These are phyloP conservation scores for Mycosphaerella arachidis DNA, from an alignment of 2,329 filamentous ascomycete genomes.

Conservation along the genomic window DNA sequence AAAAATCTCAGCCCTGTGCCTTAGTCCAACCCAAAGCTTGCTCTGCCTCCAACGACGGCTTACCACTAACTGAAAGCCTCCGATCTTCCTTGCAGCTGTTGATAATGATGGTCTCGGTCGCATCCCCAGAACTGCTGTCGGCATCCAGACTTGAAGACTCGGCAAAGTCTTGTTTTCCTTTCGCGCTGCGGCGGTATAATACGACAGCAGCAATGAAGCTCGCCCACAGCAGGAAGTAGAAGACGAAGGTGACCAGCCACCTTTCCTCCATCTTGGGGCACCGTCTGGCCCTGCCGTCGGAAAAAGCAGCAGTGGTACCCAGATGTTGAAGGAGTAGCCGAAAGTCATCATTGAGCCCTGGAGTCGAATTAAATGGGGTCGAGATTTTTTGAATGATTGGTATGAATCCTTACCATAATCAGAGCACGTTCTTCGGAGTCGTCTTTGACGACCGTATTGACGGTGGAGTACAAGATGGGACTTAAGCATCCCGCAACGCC, in stretches of 20 bases:
- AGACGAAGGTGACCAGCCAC: conserved; percentile 9
- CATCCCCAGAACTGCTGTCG: neutral
- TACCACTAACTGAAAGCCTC: neutral
- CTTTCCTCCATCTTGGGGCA: conserved; percentile 8
- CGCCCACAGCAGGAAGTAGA: conserved; percentile 10
- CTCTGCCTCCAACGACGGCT: neutral
- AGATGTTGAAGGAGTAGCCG: conserved; percentile 10
- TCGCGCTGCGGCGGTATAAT: neutral
- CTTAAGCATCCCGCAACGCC: conserved; percentile 4
- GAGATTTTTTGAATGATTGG: neutral
- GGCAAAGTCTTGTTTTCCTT: neutral
- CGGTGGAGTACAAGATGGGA: conserved; percentile 10
- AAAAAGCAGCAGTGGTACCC: conserved; percentile 6
- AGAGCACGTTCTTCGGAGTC: conserved; percentile 10
- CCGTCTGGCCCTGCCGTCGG: conserved; percentile 6
- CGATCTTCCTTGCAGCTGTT: neutral
- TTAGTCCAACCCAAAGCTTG: neutral
- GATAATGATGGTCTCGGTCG: neutral
- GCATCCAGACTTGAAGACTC: neutral
- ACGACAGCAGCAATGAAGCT: conserved; percentile 7
- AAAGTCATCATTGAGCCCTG: conserved; percentile 13
- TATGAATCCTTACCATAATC: conserved; percentile 1
- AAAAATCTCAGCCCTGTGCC: neutral
- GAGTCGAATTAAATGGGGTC: neutral
- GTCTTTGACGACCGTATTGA: conserved; percentile 10